Conservation (phyloP, 1,139 yeast species). For the Saccharomyces hybrid region DNA sequence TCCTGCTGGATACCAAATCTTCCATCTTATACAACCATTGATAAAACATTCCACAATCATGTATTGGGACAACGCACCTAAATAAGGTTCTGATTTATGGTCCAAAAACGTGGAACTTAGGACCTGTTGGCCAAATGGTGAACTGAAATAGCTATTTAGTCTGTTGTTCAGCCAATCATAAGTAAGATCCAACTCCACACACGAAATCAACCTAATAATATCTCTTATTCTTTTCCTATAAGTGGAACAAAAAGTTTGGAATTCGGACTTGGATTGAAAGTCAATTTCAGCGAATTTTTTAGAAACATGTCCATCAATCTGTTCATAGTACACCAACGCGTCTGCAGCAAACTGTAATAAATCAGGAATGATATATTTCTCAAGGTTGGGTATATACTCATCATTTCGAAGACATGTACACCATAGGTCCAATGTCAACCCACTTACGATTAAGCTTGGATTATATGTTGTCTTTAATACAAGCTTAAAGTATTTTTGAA, state of each 20-base stretch:
- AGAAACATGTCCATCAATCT: conserved; percentile 58
- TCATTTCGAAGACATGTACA: conserved; percentile 80
- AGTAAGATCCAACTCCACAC: conserved; percentile 79
- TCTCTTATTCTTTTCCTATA: conserved; percentile 85
- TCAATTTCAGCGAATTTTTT: conserved; percentile 68
- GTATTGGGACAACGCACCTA: conserved; percentile 75
- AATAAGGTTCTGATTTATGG: conserved; percentile 56
- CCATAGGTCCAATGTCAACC: conserved; percentile 91
- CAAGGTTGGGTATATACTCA: conserved; percentile 42
- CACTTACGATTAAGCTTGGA: conserved; percentile 83
- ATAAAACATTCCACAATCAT: conserved; percentile 83
- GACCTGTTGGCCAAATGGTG: conserved; percentile 63
- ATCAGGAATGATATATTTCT: conserved; percentile 49
- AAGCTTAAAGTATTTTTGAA: conserved; percentile 54
- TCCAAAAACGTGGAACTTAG: conserved; percentile 49
- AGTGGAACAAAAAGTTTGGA: conserved; percentile 66
- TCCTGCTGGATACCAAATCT: conserved; percentile 67
- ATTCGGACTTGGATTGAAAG: conserved; percentile 82
- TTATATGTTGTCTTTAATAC: conserved; percentile 77
- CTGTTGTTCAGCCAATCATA: conserved; percentile 74
- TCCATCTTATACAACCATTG: conserved; percentile 92
- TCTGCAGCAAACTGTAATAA: conserved; percentile 72
- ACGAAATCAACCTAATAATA: conserved; percentile 78
- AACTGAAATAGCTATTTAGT: conserved; percentile 63
- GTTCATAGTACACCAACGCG: conserved; percentile 67